Base-by-base conservation (phyloP, 805 yeast genomes). In the Starmerella bombi region DNA sequence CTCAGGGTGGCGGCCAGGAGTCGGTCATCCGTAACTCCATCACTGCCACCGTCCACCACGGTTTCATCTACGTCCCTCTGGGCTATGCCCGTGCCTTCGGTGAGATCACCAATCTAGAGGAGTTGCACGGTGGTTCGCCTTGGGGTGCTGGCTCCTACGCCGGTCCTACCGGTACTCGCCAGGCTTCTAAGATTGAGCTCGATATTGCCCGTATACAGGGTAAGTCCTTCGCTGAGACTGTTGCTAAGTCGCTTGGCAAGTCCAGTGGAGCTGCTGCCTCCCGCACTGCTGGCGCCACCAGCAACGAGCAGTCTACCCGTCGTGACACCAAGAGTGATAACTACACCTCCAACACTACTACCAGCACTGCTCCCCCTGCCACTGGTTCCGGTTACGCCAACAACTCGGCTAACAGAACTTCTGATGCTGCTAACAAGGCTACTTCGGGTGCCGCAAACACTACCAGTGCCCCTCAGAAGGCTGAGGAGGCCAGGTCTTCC, bases 101-200 rank as follows among this genome's bases (percentile, higher is more conserved):
- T 44, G 59, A 75, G 52, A 57, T 69, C 37, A 51, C 72, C 49
- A 69, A 69, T 59, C 55, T 78, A 43, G 69, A 66, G 17, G 86
- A 77, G 63, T 67, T 71, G 42, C 86, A 78, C 57, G 93, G 93
- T 54, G 78, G 80, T 53, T 73, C 86, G 41, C 72, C 93, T 39
- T 83, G 84, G 80, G 93, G 93, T 62, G 84, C 93, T 33, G 91
- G 88, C 56, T 65, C 81, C 43, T 67, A 70, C 50, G 83, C 93
- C 27, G 88, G 79, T 49, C 64, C 74, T 19, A 84, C 78, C 55
- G 93, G 93, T 52, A 71, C 83, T 32, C 76, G 88, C 67, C 61
- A 59, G 49, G 80, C 85, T 34, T 57, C 74, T 41, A 71, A 64
- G 38, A 61, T 74, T 48, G 93, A 82, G 65, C 65, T 72, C 60